Evolutionary conservation across 2,329 filamentous ascomycete species (phyloP).

Genomic region (Exophiala oligosperma): DNA sequence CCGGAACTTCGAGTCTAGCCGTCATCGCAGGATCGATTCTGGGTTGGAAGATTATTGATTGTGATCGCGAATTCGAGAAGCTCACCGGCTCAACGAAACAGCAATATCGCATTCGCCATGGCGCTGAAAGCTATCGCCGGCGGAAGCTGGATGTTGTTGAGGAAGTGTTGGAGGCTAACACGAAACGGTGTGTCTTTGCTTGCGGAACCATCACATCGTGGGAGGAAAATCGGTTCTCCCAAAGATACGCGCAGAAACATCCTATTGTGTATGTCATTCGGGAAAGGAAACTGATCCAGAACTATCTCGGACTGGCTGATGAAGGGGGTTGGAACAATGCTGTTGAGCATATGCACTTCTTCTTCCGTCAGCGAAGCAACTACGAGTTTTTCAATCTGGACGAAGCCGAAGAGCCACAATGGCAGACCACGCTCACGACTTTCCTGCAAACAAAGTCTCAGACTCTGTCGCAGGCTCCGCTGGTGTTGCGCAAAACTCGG

Average conservation of each 20-base stretch:
- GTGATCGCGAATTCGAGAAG: constrained; percentile 43
- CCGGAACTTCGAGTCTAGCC: constrained; percentile 43
- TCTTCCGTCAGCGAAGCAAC: constrained; percentile 61
- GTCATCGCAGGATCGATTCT: constrained; percentile 43
- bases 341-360: constrained; percentile 27
- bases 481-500: not conserved
- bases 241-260: constrained; percentile 36
- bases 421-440: not conserved
- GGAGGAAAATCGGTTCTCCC: constrained; percentile 39
- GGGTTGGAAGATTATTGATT: constrained; percentile 42
- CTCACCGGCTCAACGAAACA: constrained; percentile 40
- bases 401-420: constrained; percentile 29
- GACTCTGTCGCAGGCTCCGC: not conserved
- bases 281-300: constrained; percentile 40
- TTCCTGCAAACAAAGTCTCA: not conserved
- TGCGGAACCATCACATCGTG: constrained; percentile 42
- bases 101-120: constrained; percentile 38
- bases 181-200: constrained; percentile 40
- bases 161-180: constrained; percentile 43
- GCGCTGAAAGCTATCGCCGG: constrained; percentile 41
- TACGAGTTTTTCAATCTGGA: constrained; percentile 47
- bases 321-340: constrained; percentile 37
- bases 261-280: constrained; percentile 42
- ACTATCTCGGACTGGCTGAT: constrained; percentile 57
- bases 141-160: constrained; percentile 42